A percentile compares a stretch with the other conserved stretches of the same genome.
Evolutionary conservation across 129 eudicot species (phyloP).

Genomic region (Flaveria linearis): DNA sequence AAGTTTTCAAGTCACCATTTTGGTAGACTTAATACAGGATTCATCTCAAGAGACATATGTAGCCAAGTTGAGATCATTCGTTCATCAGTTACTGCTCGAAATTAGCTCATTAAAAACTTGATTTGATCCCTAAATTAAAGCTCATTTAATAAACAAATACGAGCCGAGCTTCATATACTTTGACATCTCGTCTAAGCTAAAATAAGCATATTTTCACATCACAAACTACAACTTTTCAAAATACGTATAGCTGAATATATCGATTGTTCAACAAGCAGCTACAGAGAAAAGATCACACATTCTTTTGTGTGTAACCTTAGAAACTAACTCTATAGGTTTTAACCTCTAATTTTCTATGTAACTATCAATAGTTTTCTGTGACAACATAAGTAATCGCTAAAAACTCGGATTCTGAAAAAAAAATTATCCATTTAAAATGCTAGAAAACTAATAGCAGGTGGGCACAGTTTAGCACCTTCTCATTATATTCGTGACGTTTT

Average conservation of each 20-base stretch:
- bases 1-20: background rate
- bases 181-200: too few relatives aligned
- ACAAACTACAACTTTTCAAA: too few relatives aligned
- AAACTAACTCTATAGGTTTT: background rate
- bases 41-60: background rate
- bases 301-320: background rate
- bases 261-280: background rate
- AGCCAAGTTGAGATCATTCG: too few relatives aligned
- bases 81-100: too few relatives aligned
- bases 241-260: too few relatives aligned
- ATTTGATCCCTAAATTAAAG: background rate
- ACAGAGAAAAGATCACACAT: background rate
- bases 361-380: background rate
- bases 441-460: background rate
- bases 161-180: too few relatives aligned
- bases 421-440: background rate
- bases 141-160: too few relatives aligned
- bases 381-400: background rate
- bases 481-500: conserved; percentile 72
- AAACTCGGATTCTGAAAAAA: background rate
- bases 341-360: background rate
- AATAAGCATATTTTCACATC: too few relatives aligned
- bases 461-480: conserved; percentile 51
- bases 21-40: background rate
- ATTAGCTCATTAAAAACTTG: background rate